A percentile compares a stretch with the other conserved stretches of the same genome.
phyloP scores from a whole-genome alignment of 139 green algal species.

The Nannochloris sp. region DNA sequence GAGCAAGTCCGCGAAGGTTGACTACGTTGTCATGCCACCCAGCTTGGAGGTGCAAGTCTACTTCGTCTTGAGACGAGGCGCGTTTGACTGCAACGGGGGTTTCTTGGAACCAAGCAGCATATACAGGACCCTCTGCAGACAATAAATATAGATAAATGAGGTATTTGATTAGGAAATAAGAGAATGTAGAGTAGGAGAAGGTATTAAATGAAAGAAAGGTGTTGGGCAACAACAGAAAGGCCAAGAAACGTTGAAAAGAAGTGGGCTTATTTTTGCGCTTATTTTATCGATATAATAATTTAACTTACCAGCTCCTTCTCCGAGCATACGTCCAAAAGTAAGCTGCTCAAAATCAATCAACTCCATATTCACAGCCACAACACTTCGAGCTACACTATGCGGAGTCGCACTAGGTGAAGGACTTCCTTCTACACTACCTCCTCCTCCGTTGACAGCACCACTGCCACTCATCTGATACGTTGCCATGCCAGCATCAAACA shows the following conservation, averaged over 20 bases:
- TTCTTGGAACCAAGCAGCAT: constrained; percentile 39
- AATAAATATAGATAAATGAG: not conserved
- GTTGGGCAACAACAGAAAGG: not conserved
- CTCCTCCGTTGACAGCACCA: not conserved
- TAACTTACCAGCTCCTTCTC: constrained; percentile 22
- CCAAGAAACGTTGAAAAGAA: not conserved
- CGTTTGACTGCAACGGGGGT: constrained; percentile 43
- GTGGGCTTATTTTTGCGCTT: too few relatives aligned
- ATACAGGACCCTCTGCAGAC: constrained; percentile 32
- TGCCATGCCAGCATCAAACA: not conserved
- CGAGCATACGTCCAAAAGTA: constrained; percentile 23
- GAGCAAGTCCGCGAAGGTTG: constrained; percentile 28
- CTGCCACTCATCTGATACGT: not conserved
- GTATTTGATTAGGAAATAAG: too few relatives aligned
- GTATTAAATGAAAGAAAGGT: too few relatives aligned
- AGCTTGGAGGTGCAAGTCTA: constrained; percentile 41
- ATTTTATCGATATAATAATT: too few relatives aligned
- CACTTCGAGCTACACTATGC: not conserved
- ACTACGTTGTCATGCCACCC: constrained; percentile 47
- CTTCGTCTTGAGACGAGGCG: constrained; percentile 15
- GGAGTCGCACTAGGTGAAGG: not conserved
- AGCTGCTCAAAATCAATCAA: constrained; percentile 20
- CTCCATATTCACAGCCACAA: constrained; percentile 12
- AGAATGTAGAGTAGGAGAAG: too few relatives aligned
- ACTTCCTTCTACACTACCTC: not conserved